Conservation (phyloP, 176 grass and related monocot species). For the Secale cereale region DNA sequence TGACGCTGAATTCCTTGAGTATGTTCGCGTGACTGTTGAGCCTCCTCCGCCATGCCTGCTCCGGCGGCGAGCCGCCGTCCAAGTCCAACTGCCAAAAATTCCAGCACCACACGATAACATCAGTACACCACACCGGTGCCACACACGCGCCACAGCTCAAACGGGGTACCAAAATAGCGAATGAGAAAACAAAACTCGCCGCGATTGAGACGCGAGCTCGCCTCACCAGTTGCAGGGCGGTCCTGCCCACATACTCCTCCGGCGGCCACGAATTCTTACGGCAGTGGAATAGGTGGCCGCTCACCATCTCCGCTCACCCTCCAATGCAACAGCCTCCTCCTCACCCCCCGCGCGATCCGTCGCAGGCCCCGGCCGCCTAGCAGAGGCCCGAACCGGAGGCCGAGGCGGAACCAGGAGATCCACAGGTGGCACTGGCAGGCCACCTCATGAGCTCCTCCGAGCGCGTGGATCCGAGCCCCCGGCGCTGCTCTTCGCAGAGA, state of each 20-base stretch:
- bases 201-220: background rate
- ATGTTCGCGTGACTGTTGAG: slow-evolving; percentile 92
- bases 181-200: background rate
- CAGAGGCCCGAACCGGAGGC: background rate
- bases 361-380: background rate
- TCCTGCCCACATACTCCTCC: slow-evolving; percentile 74
- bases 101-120: background rate
- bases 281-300: slow-evolving; percentile 71
- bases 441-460: slow-evolving; percentile 14
- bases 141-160: background rate
- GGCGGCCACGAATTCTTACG: slow-evolving; percentile 93
- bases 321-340: background rate
- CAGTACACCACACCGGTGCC: background rate
- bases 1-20: slow-evolving; percentile 96
- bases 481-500: background rate
- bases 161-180: background rate
- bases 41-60: slow-evolving; percentile 85
- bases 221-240: slow-evolving; percentile 79
- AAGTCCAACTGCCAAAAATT: slow-evolving; percentile 73
- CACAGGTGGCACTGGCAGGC: background rate
- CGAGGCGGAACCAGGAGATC: slow-evolving; percentile 22
- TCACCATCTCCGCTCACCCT: slow-evolving; percentile 58
- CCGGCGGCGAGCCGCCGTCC: slow-evolving; percentile 81
- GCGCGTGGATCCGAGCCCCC: background rate
- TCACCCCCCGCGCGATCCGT: background rate